Base-by-base conservation (phyloP, 208 protist species). In the Leishmania lainsoni region DNA sequence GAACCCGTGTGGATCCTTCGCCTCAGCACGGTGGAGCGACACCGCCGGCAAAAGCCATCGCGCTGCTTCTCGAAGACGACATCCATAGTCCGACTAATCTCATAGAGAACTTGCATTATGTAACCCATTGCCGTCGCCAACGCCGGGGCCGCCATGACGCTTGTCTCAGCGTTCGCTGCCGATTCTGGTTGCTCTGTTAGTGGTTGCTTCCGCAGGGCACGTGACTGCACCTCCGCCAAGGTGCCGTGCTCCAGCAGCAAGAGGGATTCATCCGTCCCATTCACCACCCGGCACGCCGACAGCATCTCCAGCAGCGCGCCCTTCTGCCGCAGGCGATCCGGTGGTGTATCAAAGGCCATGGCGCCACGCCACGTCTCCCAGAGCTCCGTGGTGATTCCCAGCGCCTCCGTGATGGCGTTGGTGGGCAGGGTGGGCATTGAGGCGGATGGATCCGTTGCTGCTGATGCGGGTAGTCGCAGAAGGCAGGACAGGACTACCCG, bases 81-180 rank as follows among this genome's bases (percentile, higher is more conserved):
- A 54, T 81, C 80, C 71, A 91, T 48, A 20, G 63, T 85, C 45
- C 78, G 80, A n/a, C 81, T 72, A 3, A 89, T 20, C 56, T 90
- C 87, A 35, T 78, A 71, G 66, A 87, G 69, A 4, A 83, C 16
- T n/a, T 84, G 65, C 14, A 79, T 58, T 10, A 48, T 48, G 81
- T 90, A 90, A 29, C 76, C 85, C 58, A 83, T 61, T n/a, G 81
- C 74, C 22, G 78, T 49, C 51, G 56, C 65, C 42, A 61, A 29
- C 26, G 70, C 70, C 32, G 81, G 71, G 48, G n/a, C 48, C 29
- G 71, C 71, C 71, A 76, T 59, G 71, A 76, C 54, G 51, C 29
- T 61, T 54, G 45, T 17, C 5, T 58, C 35, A 20, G 51, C 51
- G n/a, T 35, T 32, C 45, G 0, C 8, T 73, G 29, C 45, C 35